phyloP scores from a whole-genome alignment of 2,329 filamentous ascomycete genomes.

The Elsinoe perseae region DNA sequence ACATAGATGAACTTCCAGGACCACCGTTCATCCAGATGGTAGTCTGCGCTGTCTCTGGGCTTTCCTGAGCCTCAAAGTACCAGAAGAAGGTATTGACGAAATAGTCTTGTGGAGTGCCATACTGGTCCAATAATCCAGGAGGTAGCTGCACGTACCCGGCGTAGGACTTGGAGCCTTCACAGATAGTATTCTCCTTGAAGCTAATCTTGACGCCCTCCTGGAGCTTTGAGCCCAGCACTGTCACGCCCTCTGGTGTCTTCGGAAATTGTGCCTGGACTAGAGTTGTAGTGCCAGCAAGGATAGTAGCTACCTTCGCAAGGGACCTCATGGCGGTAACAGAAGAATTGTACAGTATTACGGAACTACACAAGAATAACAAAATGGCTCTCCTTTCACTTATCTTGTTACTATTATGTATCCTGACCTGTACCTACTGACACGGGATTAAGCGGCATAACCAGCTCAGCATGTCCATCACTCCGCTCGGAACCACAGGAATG shows the following conservation, averaged over 20 bases:
- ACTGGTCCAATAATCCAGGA: conserved; percentile 21
- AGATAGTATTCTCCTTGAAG: conserved; percentile 38
- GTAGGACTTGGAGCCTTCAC: conserved; percentile 44
- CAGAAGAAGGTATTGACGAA: conserved; percentile 59
- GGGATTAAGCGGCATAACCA: neutral
- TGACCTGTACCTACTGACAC: neutral
- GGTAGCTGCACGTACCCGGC: conserved; percentile 27
- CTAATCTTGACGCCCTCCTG: conserved; percentile 38
- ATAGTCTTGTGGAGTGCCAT: conserved; percentile 35
- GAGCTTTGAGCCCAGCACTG: conserved; percentile 36
- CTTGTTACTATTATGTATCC: neutral
- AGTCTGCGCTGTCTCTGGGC: conserved; percentile 44
- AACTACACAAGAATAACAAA: neutral
- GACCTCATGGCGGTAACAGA: neutral
- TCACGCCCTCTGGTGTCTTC: conserved; percentile 34
- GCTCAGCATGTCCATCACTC: neutral
- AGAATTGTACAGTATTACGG: neutral
- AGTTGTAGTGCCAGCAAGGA: neutral
- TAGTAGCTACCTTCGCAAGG: neutral
- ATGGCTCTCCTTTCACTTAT: neutral
- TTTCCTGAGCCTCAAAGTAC: conserved; percentile 52
- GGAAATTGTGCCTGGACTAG: conserved; percentile 30
- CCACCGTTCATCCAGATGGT: conserved; percentile 63
- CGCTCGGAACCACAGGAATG: neutral
- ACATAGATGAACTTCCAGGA: conserved; percentile 57